Conservation (phyloP, 1,284 basidiomycete genomes). For the Marasmius fiardii region DNA sequence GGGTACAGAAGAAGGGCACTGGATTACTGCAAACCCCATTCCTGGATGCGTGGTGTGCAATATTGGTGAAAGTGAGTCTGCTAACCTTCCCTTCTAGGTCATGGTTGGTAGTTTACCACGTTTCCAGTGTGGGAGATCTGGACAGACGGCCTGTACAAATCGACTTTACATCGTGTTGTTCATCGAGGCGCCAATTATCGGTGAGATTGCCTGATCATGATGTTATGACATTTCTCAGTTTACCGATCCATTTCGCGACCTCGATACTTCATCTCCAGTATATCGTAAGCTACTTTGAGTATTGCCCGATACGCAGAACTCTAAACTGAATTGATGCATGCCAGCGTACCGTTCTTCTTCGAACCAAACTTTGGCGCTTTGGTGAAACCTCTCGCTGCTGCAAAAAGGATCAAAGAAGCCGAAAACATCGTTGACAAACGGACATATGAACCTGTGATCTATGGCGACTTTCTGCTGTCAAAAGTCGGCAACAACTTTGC, state of each 20-base stretch:
- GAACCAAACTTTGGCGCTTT: constrained; percentile 76
- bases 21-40: constrained; percentile 79
- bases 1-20: constrained; percentile 55
- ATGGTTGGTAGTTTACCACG: not conserved
- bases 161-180: constrained; percentile 77
- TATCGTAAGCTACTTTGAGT: constrained; percentile 48
- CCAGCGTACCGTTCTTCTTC: constrained; percentile 80
- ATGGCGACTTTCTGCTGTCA: constrained; percentile 71
- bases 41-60: constrained; percentile 80
- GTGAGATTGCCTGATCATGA: constrained; percentile 30
- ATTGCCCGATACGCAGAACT: not conserved
- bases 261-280: constrained; percentile 28
- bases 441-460: constrained; percentile 51
- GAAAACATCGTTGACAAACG: constrained; percentile 19
- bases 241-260: not conserved
- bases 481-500: constrained; percentile 75
- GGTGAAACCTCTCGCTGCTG: constrained; percentile 58
- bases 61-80: constrained; percentile 71
- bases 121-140: constrained; percentile 79
- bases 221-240: not conserved
- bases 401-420: constrained; percentile 41
- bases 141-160: constrained; percentile 74
- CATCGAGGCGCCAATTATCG: constrained; percentile 72
- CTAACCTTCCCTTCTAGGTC: not conserved
- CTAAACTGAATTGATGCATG: constrained; percentile 7